A percentile compares a stretch with the other conserved stretches of the same genome.
Conservation (phyloP, 2,329 filamentous ascomycete genomes). For the Xylaria sp. region DNA sequence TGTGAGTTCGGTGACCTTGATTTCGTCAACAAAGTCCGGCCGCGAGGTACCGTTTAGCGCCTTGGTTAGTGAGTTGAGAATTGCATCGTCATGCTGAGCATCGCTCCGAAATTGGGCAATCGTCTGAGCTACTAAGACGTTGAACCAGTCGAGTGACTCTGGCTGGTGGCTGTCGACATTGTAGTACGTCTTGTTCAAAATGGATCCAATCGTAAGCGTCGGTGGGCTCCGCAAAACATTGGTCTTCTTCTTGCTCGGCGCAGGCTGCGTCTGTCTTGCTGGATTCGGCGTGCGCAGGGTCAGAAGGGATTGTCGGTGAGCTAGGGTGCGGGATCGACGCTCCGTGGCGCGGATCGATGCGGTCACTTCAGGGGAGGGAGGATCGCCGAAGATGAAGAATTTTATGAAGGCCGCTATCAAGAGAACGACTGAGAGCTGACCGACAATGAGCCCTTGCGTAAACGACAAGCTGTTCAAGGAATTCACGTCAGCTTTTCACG, state of each 20-base stretch:
- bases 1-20: slow-evolving; percentile 87
- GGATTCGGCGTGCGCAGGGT: slow-evolving; percentile 47
- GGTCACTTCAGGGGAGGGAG: slow-evolving; percentile 75
- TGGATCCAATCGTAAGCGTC: slow-evolving; percentile 82
- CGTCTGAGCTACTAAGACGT: slow-evolving; percentile 91
- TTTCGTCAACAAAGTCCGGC: slow-evolving; percentile 89
- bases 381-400: slow-evolving; percentile 98
- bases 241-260: slow-evolving; percentile 60
- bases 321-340: slow-evolving; percentile 65
- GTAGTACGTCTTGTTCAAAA: slow-evolving; percentile 95
- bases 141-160: slow-evolving; percentile 98
- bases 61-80: slow-evolving; percentile 77
- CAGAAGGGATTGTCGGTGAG: slow-evolving; percentile 69
- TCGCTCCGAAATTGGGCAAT: slow-evolving; percentile 93
- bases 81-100: slow-evolving; percentile 84
- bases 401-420: slow-evolving; percentile 95
- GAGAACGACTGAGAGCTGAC: slow-evolving; percentile 86
- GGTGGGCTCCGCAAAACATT: slow-evolving; percentile 68
- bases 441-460: slow-evolving; percentile 86
- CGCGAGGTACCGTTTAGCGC: slow-evolving; percentile 81
- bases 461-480: slow-evolving; percentile 65
- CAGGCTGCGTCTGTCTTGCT: slow-evolving; percentile 35
- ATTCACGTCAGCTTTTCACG: slow-evolving; percentile 18
- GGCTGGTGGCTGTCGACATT: slow-evolving; percentile 93
- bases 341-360: slow-evolving; percentile 71